Conservation (phyloP, 2,329 filamentous ascomycete species). For the Colletotrichum sp. region DNA sequence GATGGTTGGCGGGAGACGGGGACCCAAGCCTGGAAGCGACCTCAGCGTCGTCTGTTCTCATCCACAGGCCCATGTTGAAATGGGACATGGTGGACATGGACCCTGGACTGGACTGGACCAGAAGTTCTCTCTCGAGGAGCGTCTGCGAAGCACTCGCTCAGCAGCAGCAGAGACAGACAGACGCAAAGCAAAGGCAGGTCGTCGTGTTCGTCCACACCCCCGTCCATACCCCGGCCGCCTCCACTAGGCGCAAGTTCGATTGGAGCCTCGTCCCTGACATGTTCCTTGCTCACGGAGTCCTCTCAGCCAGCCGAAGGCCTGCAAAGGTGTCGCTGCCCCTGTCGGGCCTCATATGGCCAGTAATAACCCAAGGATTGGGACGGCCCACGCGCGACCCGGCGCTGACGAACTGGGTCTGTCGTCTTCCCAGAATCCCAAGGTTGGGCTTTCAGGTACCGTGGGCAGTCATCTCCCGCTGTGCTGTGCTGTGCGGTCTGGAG, state of each 20-base stretch:
- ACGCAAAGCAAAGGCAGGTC: neutral
- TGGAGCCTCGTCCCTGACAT: constrained; percentile 16
- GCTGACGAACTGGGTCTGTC: constrained; percentile 5
- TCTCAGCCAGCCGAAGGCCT: constrained; percentile 8
- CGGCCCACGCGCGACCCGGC: constrained; percentile 3
- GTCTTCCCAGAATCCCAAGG: neutral
- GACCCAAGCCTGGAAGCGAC: constrained; percentile 20
- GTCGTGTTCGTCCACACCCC: neutral
- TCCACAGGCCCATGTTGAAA: constrained; percentile 5
- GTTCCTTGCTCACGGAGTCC: constrained; percentile 7
- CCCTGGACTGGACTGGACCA: constrained; percentile 1
- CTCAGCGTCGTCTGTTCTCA: constrained; percentile 19
- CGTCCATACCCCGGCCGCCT: neutral
- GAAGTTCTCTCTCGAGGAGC: neutral
- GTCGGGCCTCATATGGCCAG: constrained; percentile 7
- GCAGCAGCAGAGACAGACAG: neutral
- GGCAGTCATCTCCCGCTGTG: neutral
- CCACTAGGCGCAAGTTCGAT: constrained; percentile 18
- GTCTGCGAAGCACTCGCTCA: neutral
- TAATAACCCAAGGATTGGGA: constrained; percentile 17
- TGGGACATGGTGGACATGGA: neutral
- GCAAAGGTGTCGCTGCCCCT: neutral
- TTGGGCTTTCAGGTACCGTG: neutral
- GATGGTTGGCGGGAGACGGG: constrained; percentile 21
- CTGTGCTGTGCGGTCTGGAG: neutral